phyloP scores from a whole-genome alignment of 768 basidiomycete genomes.

The Gelatoporia subvermispora region DNA sequence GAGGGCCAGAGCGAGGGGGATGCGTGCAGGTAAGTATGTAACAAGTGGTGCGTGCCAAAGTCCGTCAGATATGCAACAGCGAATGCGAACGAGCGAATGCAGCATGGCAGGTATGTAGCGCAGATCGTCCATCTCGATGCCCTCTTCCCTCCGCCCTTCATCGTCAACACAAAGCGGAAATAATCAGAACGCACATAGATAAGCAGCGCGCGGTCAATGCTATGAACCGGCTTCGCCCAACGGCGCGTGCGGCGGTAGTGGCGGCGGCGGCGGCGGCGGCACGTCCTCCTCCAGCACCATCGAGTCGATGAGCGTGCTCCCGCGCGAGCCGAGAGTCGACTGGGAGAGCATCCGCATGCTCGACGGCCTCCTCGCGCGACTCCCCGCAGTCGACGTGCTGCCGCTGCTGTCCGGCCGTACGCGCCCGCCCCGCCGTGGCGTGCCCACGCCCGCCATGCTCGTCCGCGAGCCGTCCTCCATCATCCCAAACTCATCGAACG shows the following conservation, averaged over 20 bases:
- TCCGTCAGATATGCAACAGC: too few species aligned
- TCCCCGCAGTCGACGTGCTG: background rate
- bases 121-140: too few species aligned
- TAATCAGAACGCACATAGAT: too few species aligned
- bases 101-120: too few species aligned
- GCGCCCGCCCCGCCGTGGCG: conserved; percentile 12
- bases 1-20: too few species aligned
- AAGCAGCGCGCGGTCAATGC: background rate
- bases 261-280: background rate
- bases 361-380: too few species aligned
- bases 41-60: too few species aligned
- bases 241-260: background rate
- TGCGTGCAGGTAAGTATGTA: too few species aligned
- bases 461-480: background rate
- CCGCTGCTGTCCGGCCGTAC: background rate
- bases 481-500: conserved; percentile 20
- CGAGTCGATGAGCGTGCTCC: background rate
- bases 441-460: conserved; percentile 46
- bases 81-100: too few species aligned
- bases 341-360: background rate
- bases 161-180: background rate
- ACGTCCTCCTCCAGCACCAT: too few species aligned
- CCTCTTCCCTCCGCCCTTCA: too few species aligned
- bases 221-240: background rate
- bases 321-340: background rate